Evolutionary conservation across 345 rosid genomes (phyloP).

Genomic region (Limnanthes douglasii): DNA sequence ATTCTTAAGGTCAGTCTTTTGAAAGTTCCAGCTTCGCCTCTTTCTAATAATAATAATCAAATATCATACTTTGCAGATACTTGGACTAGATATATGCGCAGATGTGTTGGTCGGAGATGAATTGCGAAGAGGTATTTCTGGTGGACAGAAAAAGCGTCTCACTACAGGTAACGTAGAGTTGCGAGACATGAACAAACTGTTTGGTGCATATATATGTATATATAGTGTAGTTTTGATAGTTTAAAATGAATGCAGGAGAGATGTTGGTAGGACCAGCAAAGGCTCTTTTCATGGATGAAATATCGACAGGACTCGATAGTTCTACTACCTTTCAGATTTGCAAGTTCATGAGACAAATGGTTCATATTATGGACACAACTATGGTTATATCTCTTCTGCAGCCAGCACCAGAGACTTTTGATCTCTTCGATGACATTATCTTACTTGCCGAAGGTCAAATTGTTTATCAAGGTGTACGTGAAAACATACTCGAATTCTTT

Average conservation of each 20-base stretch:
- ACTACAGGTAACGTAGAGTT: constrained; percentile 68
- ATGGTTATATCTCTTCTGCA: constrained; percentile 67
- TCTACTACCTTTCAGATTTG: constrained; percentile 69
- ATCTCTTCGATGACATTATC: constrained; percentile 70
- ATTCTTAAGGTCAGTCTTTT: constrained; percentile 73
- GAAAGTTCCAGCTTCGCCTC: too few relatives aligned
- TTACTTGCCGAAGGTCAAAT: constrained; percentile 52
- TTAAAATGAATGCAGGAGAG: too few relatives aligned
- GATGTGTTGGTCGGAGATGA: constrained; percentile 64
- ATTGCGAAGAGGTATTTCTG: constrained; percentile 80
- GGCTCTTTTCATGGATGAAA: constrained; percentile 85
- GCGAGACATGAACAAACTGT: too few relatives aligned
- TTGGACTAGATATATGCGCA: constrained; percentile 67
- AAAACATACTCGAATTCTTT: constrained; percentile 48
- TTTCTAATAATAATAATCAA: too few relatives aligned
- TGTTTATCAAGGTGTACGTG: constrained; percentile 64
- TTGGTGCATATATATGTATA: too few relatives aligned
- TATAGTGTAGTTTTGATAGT: background rate
- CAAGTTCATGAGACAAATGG: constrained; percentile 56
- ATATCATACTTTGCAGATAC: constrained; percentile 41
- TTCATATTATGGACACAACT: constrained; percentile 47
- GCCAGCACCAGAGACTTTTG: constrained; percentile 71
- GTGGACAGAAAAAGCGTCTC: constrained; percentile 72
- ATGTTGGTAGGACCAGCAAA: constrained; percentile 93
- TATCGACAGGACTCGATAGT: constrained; percentile 87